These are phyloP conservation scores for Penicillium chermesinum DNA, from an alignment of 495 filamentous ascomycete species.

Conservation along the genomic window DNA sequence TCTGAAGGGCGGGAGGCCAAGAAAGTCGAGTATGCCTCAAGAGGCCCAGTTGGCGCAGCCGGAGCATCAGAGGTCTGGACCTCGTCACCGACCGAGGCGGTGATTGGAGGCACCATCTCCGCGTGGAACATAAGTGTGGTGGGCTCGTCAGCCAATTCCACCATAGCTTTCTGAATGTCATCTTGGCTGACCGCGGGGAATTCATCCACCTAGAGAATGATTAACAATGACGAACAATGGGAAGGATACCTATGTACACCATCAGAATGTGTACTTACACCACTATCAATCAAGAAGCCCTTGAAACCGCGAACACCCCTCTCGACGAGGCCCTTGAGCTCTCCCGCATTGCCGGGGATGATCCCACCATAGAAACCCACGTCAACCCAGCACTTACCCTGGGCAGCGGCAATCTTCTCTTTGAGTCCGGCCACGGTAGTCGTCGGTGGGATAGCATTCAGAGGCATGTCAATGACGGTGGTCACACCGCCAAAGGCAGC, in stretches of 20 bases:
- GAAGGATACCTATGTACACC: conserved; percentile 1
- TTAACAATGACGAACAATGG: conserved; percentile 9
- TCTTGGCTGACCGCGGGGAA: conserved; percentile 81
- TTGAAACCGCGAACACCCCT: conserved; percentile 94
- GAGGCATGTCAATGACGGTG: conserved; percentile 96
- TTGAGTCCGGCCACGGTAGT: conserved; percentile 79
- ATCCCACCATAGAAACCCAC: conserved; percentile 97
- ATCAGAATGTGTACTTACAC: conserved; percentile 53
- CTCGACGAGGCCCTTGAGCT: conserved; percentile 75
- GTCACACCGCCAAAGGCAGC: conserved; percentile 96
- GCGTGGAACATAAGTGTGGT: conserved; percentile 98
- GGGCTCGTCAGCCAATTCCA: conserved; percentile 64
- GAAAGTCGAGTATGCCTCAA: conserved; percentile 83
- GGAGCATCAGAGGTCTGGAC: conserved; percentile 70
- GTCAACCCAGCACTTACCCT: conserved; percentile 95
- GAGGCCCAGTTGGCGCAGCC: conserved; percentile 65
- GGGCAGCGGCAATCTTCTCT: conserved; percentile 79
- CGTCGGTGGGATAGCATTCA: conserved; percentile 95
- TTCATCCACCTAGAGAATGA: conserved; percentile 67
- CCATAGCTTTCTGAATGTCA: conserved; percentile 77
- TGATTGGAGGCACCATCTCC: conserved; percentile 90
- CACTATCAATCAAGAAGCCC: conserved; percentile 94
- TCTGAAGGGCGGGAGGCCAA: conserved; percentile 82
- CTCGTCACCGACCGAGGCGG: conserved; percentile 74
- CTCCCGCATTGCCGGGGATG: conserved; percentile 79